Evolutionary conservation across 352 stramenopile genomes (phyloP).

Genomic region (Stramenopiles sp.): DNA sequence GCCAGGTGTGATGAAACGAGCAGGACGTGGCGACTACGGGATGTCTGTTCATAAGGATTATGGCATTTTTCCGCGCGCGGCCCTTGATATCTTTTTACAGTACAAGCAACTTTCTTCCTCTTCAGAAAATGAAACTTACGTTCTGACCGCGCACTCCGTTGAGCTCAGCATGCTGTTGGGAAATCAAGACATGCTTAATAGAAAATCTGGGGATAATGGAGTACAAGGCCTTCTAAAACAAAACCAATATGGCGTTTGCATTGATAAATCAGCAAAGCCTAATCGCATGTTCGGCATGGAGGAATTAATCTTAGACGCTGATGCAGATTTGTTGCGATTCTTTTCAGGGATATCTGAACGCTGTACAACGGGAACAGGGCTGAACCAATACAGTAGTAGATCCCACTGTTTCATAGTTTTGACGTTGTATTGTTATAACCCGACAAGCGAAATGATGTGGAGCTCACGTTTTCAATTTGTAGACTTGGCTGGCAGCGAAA

Average conservation of each 20-base stretch:
- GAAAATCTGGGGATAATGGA: neutral
- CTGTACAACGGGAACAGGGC: neutral
- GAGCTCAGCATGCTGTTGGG: neutral
- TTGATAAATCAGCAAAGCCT: neutral
- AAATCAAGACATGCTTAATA: constrained; percentile 5
- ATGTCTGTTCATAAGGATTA: neutral
- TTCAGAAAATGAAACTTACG: neutral
- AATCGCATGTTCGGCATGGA: constrained; percentile 2
- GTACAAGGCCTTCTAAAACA: neutral
- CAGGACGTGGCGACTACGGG: neutral
- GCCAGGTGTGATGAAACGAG: neutral
- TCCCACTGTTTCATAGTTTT: constrained; percentile 4
- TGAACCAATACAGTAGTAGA: constrained; percentile 7
- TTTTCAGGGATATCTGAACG: constrained; percentile 4
- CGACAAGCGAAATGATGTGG: neutral
- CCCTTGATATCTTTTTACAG: neutral
- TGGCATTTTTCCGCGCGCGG: constrained; percentile 4
- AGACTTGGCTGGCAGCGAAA: neutral
- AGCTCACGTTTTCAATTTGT: constrained; percentile 1
- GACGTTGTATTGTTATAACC: neutral
- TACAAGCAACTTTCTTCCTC: constrained; percentile 1
- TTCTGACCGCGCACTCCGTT: neutral
- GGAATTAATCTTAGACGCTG: neutral
- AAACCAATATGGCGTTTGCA: neutral
- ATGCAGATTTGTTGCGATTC: constrained; percentile 6